Evolutionary conservation across 129 eudicot species (phyloP), one percentile per base, ranked within the genome.

Genomic region (Ambrosia trifida): DNA sequence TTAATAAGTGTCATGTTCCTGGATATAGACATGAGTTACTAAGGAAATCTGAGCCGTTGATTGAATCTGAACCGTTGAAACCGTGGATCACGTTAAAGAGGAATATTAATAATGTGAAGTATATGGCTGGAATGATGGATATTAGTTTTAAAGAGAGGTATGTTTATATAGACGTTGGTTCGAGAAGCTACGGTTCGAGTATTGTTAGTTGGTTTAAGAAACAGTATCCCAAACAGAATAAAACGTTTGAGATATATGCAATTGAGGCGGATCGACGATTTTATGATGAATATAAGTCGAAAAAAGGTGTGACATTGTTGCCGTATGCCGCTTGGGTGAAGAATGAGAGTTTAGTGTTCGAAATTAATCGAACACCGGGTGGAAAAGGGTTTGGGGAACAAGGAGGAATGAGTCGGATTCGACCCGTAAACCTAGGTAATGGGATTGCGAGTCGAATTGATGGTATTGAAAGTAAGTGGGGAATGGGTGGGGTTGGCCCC

Each of bases 261-360:
- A 84, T 91, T 76, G 97, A 91, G 57, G 97, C 97, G 0, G 97
- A 91, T 44, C 85, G 81, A 70, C 72, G 82, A 18, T 91, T 91
- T 40, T 73, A 88, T 41, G 85, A 73, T 38, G 76, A 91, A 77
- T 91, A 91, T 47, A 78, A 58, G 58, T 17, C 64, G 58, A 91
- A 91, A 78, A 91, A 85, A 74, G 89, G 87, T 8, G 93, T 91
- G 0, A 85, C 85, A 3, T 79, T 91, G 80, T 43, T 91, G 69
- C 97, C 97, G 0, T 91, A 88, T 41, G 98, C 98, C 0, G 98
- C 96, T 0, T 92, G 98, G 98, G 91, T 92, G 56, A 92, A 63
- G 76, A 92, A 92, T 28, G 98, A 92, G 82, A 86, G 81, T 5
- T 73, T 92, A 75, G 83, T 80, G 24, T 92, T 92, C 11, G 98